These are phyloP conservation scores for Cajanus cajan DNA, from an alignment of 306 rosid species.

Conservation along the genomic window DNA sequence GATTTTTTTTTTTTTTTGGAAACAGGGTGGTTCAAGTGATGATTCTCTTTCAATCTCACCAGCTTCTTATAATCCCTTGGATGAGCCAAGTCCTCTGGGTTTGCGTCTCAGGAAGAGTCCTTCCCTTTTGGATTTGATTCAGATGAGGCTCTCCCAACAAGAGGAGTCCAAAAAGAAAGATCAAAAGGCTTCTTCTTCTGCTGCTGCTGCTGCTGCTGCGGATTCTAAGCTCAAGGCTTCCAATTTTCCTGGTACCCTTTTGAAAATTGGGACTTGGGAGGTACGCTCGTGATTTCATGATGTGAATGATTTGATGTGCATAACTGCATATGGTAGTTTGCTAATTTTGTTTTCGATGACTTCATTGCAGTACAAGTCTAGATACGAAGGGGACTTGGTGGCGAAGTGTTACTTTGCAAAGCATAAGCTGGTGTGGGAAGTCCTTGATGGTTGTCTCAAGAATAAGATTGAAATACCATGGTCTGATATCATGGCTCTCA, in stretches of 20 bases:
- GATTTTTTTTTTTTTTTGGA: background rate
- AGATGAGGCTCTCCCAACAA: slow-evolving; percentile 70
- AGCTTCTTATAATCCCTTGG: slow-evolving; percentile 49
- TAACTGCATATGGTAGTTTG: slow-evolving; percentile 10
- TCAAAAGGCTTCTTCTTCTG: slow-evolving; percentile 36
- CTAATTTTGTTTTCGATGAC: background rate
- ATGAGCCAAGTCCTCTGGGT: slow-evolving; percentile 88
- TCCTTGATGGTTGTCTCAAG: slow-evolving; percentile 84
- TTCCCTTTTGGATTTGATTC: slow-evolving; percentile 80
- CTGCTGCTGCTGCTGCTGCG: slow-evolving; percentile 13
- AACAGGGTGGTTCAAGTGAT: slow-evolving; percentile 38
- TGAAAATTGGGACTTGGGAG: slow-evolving; percentile 85
- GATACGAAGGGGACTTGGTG: slow-evolving; percentile 83
- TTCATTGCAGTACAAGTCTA: slow-evolving; percentile 66
- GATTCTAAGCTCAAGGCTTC: slow-evolving; percentile 80
- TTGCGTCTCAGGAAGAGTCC: slow-evolving; percentile 82
- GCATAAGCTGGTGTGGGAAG: slow-evolving; percentile 95
- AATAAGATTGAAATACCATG: slow-evolving; percentile 91
- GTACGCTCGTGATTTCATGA: slow-evolving; percentile 26
- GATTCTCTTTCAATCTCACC: slow-evolving; percentile 23
- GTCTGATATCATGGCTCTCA: slow-evolving; percentile 83
- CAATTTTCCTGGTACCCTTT: slow-evolving; percentile 67
- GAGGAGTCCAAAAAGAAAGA: slow-evolving; percentile 42
- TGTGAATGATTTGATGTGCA: too few relatives aligned
- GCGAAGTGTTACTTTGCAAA: slow-evolving; percentile 85